These are phyloP conservation scores for Candida coleopterorum DNA, from an alignment of 805 yeast genomes.

Conservation along the genomic window DNA sequence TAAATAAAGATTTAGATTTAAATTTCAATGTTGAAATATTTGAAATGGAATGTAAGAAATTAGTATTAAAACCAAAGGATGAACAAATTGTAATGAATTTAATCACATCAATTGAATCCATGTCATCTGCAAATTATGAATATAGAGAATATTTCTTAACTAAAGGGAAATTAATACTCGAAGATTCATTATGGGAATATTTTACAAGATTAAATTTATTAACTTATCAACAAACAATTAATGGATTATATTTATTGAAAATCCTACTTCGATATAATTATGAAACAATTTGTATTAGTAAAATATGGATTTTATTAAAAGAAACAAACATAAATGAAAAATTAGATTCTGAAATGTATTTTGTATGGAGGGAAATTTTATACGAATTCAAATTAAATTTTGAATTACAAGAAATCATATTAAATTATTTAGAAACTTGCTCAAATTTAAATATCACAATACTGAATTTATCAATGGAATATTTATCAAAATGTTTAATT, in stretches of 20 bases:
- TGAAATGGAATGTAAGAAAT: conserved; percentile 4
- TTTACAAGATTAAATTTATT: conserved; percentile 9
- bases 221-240: conserved; percentile 13
- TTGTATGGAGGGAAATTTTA: conserved; percentile 7
- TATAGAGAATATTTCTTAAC: conserved; percentile 13
- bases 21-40: conserved; percentile 4
- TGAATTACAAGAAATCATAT: conserved; percentile 4
- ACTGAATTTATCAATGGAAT: conserved; percentile 5
- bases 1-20: not conserved
- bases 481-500: conserved; percentile 5
- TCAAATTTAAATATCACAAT: not conserved
- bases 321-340: conserved; percentile 1
- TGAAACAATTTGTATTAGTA: conserved; percentile 4
- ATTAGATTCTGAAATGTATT: conserved; percentile 6
- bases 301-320: conserved; percentile 2
- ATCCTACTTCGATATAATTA: conserved; percentile 29
- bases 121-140: conserved; percentile 11
- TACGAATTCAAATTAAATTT: not conserved
- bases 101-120: conserved; percentile 2
- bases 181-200: conserved; percentile 17
- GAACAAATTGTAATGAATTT: conserved; percentile 2
- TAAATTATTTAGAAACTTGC: conserved; percentile 6
- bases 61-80: conserved; percentile 1
- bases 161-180: conserved; percentile 15
- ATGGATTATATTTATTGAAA: conserved; percentile 33